phyloP scores from a whole-genome alignment of 2,329 filamentous ascomycete species.

The Pleomassaria siparia region DNA sequence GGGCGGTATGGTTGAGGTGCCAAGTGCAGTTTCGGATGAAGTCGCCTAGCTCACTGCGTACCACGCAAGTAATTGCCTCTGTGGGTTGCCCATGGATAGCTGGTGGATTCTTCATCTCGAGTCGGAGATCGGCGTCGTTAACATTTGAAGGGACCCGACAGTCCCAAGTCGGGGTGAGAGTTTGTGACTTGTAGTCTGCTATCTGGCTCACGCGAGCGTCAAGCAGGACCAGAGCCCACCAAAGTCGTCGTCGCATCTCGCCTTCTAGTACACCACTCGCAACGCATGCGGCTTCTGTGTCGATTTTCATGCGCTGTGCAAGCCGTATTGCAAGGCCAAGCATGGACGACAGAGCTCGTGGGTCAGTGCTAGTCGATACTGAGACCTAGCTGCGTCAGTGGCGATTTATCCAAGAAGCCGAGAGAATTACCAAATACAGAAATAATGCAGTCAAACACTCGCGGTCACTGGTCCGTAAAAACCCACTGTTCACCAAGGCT shows the following conservation, averaged over 20 bases:
- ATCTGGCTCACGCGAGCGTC: conserved; percentile 57
- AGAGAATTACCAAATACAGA: conserved; percentile 54
- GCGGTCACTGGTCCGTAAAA: conserved; percentile 56
- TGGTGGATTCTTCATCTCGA: conserved; percentile 42
- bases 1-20: conserved; percentile 52
- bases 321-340: conserved; percentile 61
- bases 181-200: conserved; percentile 54
- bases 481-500: conserved; percentile 60
- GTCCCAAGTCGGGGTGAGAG: conserved; percentile 51
- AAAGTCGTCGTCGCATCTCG: conserved; percentile 63
- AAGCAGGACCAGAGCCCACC: conserved; percentile 62
- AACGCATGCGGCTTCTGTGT: conserved; percentile 56
- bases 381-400: conserved; percentile 52
- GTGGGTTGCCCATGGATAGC: conserved; percentile 51
- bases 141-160: conserved; percentile 54
- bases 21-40: conserved; percentile 44
- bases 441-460: conserved; percentile 56
- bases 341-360: conserved; percentile 55
- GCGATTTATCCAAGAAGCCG: conserved; percentile 5
- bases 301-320: conserved; percentile 61
- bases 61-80: conserved; percentile 55
- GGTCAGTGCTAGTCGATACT: conserved; percentile 51
- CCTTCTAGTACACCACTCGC: conserved; percentile 58
- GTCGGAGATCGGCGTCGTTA: conserved; percentile 50
- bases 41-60: conserved; percentile 51